Base-by-base conservation (phyloP, 305 asterid species). In the Solanum aculeatissimum region DNA sequence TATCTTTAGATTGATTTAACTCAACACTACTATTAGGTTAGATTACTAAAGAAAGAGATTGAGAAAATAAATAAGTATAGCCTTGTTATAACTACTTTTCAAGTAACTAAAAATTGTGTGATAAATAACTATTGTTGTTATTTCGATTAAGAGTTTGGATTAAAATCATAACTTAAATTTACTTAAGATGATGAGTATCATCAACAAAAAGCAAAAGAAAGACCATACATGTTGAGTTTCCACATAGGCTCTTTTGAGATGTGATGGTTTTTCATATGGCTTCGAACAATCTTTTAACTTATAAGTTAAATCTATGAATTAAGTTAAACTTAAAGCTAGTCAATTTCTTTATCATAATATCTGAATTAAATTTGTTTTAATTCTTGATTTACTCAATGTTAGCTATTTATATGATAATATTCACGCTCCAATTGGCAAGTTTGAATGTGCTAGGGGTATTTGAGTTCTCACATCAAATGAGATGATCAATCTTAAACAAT, bases 241-340 rank as follows among this genome's bases (percentile, higher is more conserved):
- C 74, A 15, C 45, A 32, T 66, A 16, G 7, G 6, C 7, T 66
- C 19, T 29, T 66, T 15, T 29, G 15, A 2, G 0, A 29, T 66
- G 13, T 12, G 12, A 29, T 27, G 1, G 16, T 27, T 21, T 27
- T 27, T 29, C 14, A 29, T 7, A 15, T 2, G 42, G 4, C 7
- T 7, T 63, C 9, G 0, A 12, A 25, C 4, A 12, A 12, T 15
- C 6, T 12, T 12, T 25, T 62, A 62, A 4, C 18, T 12, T 6
- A 23, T 14, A 5, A 13, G 12, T n/a, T n/a, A n/a, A n/a, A n/a
- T n/a, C n/a, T n/a, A 27, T 3, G 7, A 29, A 66, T 15, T 23
- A 9, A 66, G 11, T 29, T 7, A 29, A 1, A 3, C 2, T 0
- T 2, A 16, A 3, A 1, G n/a, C n/a, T n/a, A n/a, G 0, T 66